Base-by-base conservation (phyloP, 2,329 filamentous ascomycete genomes). In the Aureobasidium namibiae region DNA sequence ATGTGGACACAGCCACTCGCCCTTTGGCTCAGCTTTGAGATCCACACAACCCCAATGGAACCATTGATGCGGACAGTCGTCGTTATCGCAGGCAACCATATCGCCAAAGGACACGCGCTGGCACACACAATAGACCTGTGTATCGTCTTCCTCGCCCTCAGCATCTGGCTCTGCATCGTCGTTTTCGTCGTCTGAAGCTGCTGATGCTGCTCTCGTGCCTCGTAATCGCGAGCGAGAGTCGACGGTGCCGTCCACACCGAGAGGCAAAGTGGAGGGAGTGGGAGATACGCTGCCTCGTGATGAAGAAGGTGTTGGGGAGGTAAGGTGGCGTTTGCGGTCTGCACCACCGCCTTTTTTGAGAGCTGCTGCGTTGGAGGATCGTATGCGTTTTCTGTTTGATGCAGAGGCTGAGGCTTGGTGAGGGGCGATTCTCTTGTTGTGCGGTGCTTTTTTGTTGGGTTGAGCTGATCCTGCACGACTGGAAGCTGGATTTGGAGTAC, bases 31-130 rank as follows among this genome's bases (percentile, higher is more conserved):
- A 65, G 76, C 72, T 62, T 76, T 77, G 62, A 80, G 73, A 29
- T 75, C 75, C 52, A 80, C 76, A 62, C 78, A 80, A 61, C 74
- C 84, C 87, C 89, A 94, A 74, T 94, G 89, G 72, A 94, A 94
- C 89, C 89, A 94, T 74, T 94, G 89, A 68, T 83, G 89, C 48
- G 85, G 84, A 73, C 89, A 94, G 64, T 86, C 81, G 60, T 88
- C 84, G 71, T 92, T 92, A 76, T 94, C 89, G 75, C 89, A 94
- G 31, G 88, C 89, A 63, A 94, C 89, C 89, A 94, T 94, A 68
- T 92, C 87, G 62, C 89, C 89, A 68, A 89, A 91, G 72, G 87
- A 90, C 64, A 92, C 87, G 66, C 88, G 88, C 70, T 92, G 87
- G 72, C 89, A 94, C 31, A 87, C 80, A 74, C 89, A 94, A 74